Evolutionary conservation across 805 yeast species (phyloP).

Genomic region (Sugiyamaella valdiviana): DNA sequence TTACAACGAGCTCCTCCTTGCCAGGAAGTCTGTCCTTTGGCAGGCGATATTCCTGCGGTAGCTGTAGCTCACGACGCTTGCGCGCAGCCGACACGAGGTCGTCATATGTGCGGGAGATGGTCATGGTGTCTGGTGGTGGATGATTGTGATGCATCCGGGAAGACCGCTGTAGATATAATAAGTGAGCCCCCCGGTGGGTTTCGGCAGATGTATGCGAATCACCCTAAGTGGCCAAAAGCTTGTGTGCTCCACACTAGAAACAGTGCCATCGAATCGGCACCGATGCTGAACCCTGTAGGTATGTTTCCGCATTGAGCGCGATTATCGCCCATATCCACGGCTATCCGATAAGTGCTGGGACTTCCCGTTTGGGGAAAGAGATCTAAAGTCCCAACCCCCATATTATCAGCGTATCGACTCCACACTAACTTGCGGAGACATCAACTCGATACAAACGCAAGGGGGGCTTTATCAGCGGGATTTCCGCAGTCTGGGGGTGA

Average conservation of each 20-base stretch:
- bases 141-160: too few species aligned
- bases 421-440: too few species aligned
- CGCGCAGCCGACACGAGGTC: slow-evolving; percentile 10
- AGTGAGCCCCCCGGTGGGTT: background rate
- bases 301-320: background rate
- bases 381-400: too few species aligned
- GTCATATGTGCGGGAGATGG: slow-evolving; percentile 1
- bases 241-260: background rate
- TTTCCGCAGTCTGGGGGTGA: too few species aligned
- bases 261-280: background rate
- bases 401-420: too few species aligned
- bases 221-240: background rate
- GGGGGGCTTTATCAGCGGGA: too few species aligned
- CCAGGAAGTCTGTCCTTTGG: slow-evolving; percentile 22
- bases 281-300: background rate
- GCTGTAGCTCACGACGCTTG: slow-evolving; percentile 14
- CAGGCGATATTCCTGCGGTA: slow-evolving; percentile 19
- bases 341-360: background rate
- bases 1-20: slow-evolving; percentile 18
- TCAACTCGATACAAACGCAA: too few species aligned
- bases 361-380: background rate
- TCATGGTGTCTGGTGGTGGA: slow-evolving; percentile 2
- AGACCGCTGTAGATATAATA: background rate
- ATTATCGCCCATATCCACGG: background rate
- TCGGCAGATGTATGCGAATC: background rate